Evolutionary conservation across 2,329 filamentous ascomycete genomes (phyloP).

Genomic region (Cercospora zeina): DNA sequence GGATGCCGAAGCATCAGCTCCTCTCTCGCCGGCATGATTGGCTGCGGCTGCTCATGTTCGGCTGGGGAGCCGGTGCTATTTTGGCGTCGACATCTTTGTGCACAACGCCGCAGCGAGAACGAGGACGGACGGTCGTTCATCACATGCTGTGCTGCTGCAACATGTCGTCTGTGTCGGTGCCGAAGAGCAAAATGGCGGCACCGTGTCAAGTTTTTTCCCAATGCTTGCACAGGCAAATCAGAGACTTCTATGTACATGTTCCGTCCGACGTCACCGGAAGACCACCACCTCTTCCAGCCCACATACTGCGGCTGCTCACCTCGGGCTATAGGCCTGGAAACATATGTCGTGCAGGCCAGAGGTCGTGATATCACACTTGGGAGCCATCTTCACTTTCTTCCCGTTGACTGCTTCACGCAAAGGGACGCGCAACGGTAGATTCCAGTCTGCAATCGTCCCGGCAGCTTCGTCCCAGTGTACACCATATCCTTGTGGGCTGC

Average conservation of each 20-base stretch:
- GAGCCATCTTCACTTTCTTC: too few relatives aligned
- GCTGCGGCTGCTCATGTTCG: constrained; percentile 3
- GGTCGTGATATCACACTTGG: background rate
- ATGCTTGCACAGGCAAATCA: background rate
- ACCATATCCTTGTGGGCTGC: background rate
- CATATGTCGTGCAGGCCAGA: background rate
- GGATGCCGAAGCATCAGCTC: constrained; percentile 14
- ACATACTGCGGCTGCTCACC: background rate
- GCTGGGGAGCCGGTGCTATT: constrained; percentile 3
- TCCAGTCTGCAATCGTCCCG: background rate
- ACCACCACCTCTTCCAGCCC: background rate
- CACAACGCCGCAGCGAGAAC: constrained; percentile 5
- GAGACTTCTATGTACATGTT: background rate
- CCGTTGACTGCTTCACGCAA: background rate
- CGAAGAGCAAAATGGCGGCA: background rate
- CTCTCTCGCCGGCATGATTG: constrained; percentile 5
- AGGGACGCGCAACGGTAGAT: background rate
- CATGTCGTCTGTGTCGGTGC: constrained; percentile 9
- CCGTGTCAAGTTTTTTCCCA: background rate
- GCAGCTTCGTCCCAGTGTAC: background rate
- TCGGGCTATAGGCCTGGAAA: background rate
- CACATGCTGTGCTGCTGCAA: background rate
- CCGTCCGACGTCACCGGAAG: background rate
- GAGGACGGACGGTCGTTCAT: constrained; percentile 2
- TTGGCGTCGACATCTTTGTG: constrained; percentile 3